Base-by-base conservation (phyloP, 352 stramenopile genomes). In the Globisporangium takayamanum region DNA sequence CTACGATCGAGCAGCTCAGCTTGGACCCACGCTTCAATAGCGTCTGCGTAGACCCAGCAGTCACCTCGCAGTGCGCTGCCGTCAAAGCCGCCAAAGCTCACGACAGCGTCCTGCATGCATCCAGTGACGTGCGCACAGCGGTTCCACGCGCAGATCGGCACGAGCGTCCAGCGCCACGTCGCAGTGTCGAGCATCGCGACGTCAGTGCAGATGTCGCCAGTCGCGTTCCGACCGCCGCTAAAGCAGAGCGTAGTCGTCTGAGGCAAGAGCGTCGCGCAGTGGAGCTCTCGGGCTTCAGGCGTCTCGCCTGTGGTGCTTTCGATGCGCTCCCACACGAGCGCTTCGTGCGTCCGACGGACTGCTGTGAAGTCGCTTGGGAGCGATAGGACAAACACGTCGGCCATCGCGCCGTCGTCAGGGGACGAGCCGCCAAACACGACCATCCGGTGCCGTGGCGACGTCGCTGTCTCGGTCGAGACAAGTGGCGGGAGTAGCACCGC, bases 341-440 rank as follows among this genome's bases (percentile, higher is more conserved):
- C 14, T 1, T 28, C 28, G 6, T 26, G 37, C 12, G 51, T 42
- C 39, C 51, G 45, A 15, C 15, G 26, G 12, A 25, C n/a, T 8
- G 20, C 18, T 42, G 15, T 39, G 6, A 3, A 3, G 37, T 54
- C 36, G 11, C 55, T 48, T 15, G 67, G 59, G 33, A 76, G 60
- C n/a, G 76, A 59, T 7, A 92, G 66, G n/a, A 88, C 57, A 49
- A 73, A 85, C 1, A 81, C 52, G 20, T 92, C 81, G 52, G 62
- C 68, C 46, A 81, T 83, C 6, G 76, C 60, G 0, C 81, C 81
- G 7, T 68, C 63, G 5, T 80, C 59, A 0, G 81, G 81, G 0
- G 78, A 92, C 0, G 81, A 92, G 4, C 81, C 79, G 6, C 81
- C 81, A 41, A 77, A 77, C 7, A 89, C 48, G 10, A 92, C 56